Base-by-base conservation (phyloP, 2,329 filamentous ascomycete genomes). In the Cercospora citrullina region DNA sequence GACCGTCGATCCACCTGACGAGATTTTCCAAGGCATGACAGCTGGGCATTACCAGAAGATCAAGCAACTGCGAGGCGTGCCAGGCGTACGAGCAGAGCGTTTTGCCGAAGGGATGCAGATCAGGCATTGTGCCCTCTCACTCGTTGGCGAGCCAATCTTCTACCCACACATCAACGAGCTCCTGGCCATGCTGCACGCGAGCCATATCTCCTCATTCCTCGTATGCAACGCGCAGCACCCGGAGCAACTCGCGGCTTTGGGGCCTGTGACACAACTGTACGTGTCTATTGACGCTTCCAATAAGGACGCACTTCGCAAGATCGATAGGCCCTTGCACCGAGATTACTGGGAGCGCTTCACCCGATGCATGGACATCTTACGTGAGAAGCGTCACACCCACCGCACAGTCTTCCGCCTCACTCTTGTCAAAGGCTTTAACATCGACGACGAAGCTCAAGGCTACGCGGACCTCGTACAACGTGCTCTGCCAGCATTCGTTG, bases 321-420 rank as follows among this genome's bases (percentile, higher is more conserved):
- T 99, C 75, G 94, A 98, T 79, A 85, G 94, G 0, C 95, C 94
- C 0, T 86, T 99, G 3, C 94, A 98, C 81, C 89, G 95, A 61
- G 94, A 98, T 81, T 99, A 96, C 81, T 98, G 94, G 95, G 94
- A 97, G 81, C 89, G 95, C 5, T 97, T 98, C 86, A 89, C 92
- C 77, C 86, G 90, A 33, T 98, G 95, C 77, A 86, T 98, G 36
- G 93, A 96, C 68, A 97, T 99, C 70, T 83, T 98, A 23, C 88
- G 91, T 16, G 90, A 91, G 78, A 91, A 92, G 80, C 88, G 94
- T 48, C 90, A 92, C 82, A 86, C 89, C 64, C 94, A 97, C 78
- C 90, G 94, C 64, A 98, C 95, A 5, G 95, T 98, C 4, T 98
- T 96, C 84, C 89, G 95, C 1, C 86, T 98, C 3, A 98, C 94